Conservation (phyloP, 2,329 filamentous ascomycete genomes). For the Lasiodiplodia sp. region DNA sequence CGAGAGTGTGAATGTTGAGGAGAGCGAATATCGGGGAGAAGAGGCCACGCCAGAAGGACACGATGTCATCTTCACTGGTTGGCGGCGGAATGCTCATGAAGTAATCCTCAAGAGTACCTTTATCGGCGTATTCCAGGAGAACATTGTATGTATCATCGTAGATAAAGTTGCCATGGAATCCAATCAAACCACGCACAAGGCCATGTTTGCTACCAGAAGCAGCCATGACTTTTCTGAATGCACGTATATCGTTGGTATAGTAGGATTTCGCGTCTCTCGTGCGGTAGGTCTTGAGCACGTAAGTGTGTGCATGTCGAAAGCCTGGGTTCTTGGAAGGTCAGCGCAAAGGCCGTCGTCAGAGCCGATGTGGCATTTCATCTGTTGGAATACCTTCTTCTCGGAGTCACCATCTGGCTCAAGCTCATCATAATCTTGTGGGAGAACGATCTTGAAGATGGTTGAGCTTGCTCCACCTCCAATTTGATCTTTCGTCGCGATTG, state of each 20-base stretch:
- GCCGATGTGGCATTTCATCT: no score
- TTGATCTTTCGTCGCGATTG: constrained; percentile 1
- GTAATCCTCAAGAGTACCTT: constrained; percentile 43
- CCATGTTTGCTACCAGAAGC: constrained; percentile 7
- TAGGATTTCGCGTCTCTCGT: constrained; percentile 15
- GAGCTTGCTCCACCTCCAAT: constrained; percentile 12
- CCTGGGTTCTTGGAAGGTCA: not conserved
- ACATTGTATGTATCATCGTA: constrained; percentile 40
- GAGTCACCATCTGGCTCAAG: constrained; percentile 23
- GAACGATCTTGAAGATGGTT: constrained; percentile 13
- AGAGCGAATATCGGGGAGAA: constrained; percentile 41
- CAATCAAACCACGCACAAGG: constrained; percentile 4
- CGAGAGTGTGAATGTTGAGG: constrained; percentile 36
- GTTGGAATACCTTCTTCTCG: not conserved
- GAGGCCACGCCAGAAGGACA: constrained; percentile 43
- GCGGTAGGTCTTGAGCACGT: constrained; percentile 35
- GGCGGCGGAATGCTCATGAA: constrained; percentile 41
- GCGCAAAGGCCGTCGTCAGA: no score
- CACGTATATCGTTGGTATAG: constrained; percentile 34
- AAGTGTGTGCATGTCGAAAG: constrained; percentile 5
- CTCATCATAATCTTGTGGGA: constrained; percentile 32
- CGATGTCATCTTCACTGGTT: constrained; percentile 34
- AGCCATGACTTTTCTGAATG: constrained; percentile 26
- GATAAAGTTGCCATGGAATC: constrained; percentile 35
- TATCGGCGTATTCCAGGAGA: constrained; percentile 46